These are phyloP conservation scores for Mycena kentingensis DNA, from an alignment of 768 basidiomycete genomes.

Conservation along the genomic window DNA sequence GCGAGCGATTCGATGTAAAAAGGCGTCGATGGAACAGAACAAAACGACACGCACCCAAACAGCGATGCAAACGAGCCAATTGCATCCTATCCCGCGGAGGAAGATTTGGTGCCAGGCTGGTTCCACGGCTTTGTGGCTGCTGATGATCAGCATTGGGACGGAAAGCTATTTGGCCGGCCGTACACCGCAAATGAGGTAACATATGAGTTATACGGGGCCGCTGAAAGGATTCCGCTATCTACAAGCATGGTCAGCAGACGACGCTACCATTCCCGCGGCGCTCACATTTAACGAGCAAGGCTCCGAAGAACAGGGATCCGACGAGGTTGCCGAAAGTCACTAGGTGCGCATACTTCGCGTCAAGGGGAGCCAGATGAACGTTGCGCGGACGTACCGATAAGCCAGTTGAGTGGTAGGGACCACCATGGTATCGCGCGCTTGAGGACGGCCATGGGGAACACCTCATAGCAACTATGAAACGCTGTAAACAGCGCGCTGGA, in stretches of 20 bases:
- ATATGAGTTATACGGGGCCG: constrained; percentile 57
- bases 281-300: constrained; percentile 66
- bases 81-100: constrained; percentile 72
- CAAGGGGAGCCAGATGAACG: constrained; percentile 2
- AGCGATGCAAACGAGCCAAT: constrained; percentile 74
- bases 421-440: constrained; percentile 70
- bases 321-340: constrained; percentile 70
- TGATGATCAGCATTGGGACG: constrained; percentile 1
- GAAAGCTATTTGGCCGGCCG: constrained; percentile 20
- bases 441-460: constrained; percentile 67
- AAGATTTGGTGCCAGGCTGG: constrained; percentile 76
- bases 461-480: constrained; percentile 35
- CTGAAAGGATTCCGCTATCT: constrained; percentile 65
- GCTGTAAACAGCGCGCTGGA: background rate
- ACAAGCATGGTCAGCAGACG: background rate
- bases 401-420: constrained; percentile 68
- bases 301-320: constrained; percentile 72
- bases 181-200: constrained; percentile 60
- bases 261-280: background rate
- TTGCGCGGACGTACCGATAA: constrained; percentile 48
- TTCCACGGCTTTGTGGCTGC: constrained; percentile 61
- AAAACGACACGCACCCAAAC: constrained; percentile 62
- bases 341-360: constrained; percentile 24
- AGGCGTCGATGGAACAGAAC: background rate
- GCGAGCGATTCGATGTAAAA: constrained; percentile 5